Conservation (phyloP, 169 alveolate species). For the Perkinsus olseni region DNA sequence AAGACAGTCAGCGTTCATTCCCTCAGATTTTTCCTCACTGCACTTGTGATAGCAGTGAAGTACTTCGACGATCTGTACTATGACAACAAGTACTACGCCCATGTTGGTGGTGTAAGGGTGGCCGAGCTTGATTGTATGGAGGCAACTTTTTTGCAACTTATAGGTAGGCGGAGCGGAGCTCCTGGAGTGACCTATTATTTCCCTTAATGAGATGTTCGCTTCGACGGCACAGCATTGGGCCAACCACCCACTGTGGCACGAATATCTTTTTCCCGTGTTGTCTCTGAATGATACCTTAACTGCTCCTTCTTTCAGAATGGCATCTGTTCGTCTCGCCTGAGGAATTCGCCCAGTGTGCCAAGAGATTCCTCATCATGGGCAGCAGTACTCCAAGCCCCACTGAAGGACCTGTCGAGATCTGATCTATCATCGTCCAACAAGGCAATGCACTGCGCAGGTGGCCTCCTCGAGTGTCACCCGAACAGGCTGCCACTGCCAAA, state of each 20-base stretch:
- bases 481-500: too few relatives aligned
- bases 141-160: slow-evolving; percentile 58
- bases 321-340: not conserved
- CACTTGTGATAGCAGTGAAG: slow-evolving; percentile 70
- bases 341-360: not conserved
- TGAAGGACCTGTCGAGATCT: not conserved
- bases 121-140: slow-evolving; percentile 78
- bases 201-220: too few relatives aligned
- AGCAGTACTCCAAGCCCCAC: not conserved
- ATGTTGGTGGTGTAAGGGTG: slow-evolving; percentile 85
- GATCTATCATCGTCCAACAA: too few relatives aligned
- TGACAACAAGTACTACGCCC: slow-evolving; percentile 75
- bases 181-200: too few relatives aligned
- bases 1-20: not conserved
- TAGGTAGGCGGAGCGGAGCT: slow-evolving; percentile 14
- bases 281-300: too few relatives aligned
- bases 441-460: too few relatives aligned
- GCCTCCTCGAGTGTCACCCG: too few relatives aligned
- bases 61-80: slow-evolving; percentile 81
- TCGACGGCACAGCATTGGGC: too few relatives aligned
- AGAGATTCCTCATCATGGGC: not conserved
- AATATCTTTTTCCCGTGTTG: too few relatives aligned
- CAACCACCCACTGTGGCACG: too few relatives aligned
- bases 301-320: not conserved
- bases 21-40: not conserved